A percentile compares a stretch with the other conserved stretches of the same genome.
Evolutionary conservation across 2,329 filamentous ascomycete species (phyloP).

Genomic region (Alternaria sp.): DNA sequence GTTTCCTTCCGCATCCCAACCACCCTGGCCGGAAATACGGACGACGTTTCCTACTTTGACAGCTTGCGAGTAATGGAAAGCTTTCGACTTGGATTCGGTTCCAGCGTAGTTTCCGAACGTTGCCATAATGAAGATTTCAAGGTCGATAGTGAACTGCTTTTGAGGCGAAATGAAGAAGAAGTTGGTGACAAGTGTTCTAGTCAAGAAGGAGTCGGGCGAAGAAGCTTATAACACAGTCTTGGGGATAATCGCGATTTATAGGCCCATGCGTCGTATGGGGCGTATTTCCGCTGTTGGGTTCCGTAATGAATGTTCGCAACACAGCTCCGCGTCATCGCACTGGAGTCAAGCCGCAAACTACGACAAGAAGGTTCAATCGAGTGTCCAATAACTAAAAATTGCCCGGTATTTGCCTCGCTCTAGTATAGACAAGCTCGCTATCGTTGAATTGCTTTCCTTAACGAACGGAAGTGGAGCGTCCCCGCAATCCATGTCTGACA

Average conservation of each 20-base stretch:
- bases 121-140: neutral
- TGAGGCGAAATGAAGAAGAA: neutral
- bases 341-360: neutral
- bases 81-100: constrained; percentile 11
- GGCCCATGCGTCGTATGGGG: neutral
- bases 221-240: neutral
- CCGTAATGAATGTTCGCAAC: neutral
- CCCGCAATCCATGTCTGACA: neutral
- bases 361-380: neutral
- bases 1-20: constrained; percentile 15
- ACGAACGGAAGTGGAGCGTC: neutral
- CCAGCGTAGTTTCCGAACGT: constrained; percentile 9
- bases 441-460: neutral
- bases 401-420: neutral
- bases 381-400: neutral
- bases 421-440: neutral
- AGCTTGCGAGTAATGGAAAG: constrained; percentile 19
- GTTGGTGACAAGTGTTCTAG: neutral
- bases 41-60: constrained; percentile 16
- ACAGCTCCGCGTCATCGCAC: neutral
- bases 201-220: neutral
- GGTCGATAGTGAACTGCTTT: neutral
- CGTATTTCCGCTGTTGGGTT: neutral
- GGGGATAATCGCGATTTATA: neutral
- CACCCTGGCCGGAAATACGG: constrained; percentile 20